Evolutionary conservation across 306 rosid species (phyloP).

Genomic region (Lathyrus oleraceus): DNA sequence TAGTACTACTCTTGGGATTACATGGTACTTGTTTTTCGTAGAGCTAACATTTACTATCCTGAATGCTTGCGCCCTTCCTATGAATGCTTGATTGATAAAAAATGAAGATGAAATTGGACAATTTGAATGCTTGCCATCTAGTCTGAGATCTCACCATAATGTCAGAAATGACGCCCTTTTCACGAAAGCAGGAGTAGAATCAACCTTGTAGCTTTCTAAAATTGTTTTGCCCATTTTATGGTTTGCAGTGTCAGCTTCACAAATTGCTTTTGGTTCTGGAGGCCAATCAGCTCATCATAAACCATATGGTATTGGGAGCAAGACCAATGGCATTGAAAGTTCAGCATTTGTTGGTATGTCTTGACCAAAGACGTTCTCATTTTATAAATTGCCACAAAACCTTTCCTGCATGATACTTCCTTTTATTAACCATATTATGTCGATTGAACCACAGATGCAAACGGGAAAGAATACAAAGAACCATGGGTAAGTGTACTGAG

Average conservation of each 20-base stretch:
- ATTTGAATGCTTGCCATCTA: not conserved
- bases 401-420: slow-evolving; percentile 18
- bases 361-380: slow-evolving; percentile 22
- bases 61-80: not conserved
- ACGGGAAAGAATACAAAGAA: slow-evolving; percentile 70
- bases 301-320: slow-evolving; percentile 47
- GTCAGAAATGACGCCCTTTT: not conserved
- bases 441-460: slow-evolving; percentile 31
- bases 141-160: slow-evolving; percentile 1
- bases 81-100: not conserved
- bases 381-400: slow-evolving; percentile 17
- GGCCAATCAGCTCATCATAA: slow-evolving; percentile 52
- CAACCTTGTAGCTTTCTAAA: slow-evolving; percentile 17
- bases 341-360: slow-evolving; percentile 48
- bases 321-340: slow-evolving; percentile 33
- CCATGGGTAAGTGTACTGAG: slow-evolving; percentile 66
- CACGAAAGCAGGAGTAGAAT: not conserved
- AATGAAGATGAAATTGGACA: not conserved
- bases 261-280: slow-evolving; percentile 78
- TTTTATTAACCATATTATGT: slow-evolving; percentile 32
- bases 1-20: slow-evolving; percentile 21
- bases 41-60: not conserved
- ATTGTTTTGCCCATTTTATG: slow-evolving; percentile 16
- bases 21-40: not conserved
- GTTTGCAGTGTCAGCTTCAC: slow-evolving; percentile 60